Conservation (phyloP, 2,329 filamentous ascomycete species). For the Furcasterigmium sp. region DNA sequence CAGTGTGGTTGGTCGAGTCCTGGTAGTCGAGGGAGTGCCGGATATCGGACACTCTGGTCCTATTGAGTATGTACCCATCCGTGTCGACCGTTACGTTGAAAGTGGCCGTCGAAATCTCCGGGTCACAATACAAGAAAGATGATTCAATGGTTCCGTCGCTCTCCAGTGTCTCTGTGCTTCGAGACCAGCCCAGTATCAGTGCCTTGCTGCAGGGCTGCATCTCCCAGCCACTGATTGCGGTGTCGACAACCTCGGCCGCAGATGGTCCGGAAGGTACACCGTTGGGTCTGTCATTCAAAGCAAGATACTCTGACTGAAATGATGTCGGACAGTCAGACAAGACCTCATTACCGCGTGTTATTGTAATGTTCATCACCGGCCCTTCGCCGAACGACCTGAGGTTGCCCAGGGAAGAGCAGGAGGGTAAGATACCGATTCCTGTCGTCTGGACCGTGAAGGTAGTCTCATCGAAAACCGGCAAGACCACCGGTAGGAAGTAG, state of each 20-base stretch:
- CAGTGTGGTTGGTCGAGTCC: slow-evolving; percentile 14
- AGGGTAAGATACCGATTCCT: slow-evolving; percentile 14
- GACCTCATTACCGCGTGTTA: background rate
- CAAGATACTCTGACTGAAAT: background rate
- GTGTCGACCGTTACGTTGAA: slow-evolving; percentile 26
- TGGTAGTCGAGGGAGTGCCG: slow-evolving; percentile 12
- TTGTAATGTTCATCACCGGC: slow-evolving; percentile 1
- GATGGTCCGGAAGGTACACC: background rate
- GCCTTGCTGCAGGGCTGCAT: slow-evolving; percentile 9
- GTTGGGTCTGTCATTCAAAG: background rate
- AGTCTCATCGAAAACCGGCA: too few species aligned
- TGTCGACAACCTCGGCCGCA: slow-evolving; percentile 1
- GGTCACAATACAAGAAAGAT: slow-evolving; percentile 16
- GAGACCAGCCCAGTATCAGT: slow-evolving; percentile 17
- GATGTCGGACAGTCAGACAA: background rate
- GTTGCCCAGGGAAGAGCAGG: background rate
- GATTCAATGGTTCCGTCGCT: slow-evolving; percentile 8
- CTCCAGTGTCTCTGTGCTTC: slow-evolving; percentile 5
- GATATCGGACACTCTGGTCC: slow-evolving; percentile 10
- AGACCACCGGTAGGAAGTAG: too few species aligned
- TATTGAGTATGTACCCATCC: slow-evolving; percentile 15
- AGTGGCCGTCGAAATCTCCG: slow-evolving; percentile 21
- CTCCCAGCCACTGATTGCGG: too few species aligned
- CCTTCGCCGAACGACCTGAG: background rate
- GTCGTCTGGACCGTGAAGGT: too few species aligned